Percentiles rank a stretch among this genome's conserved stretches.
phyloP scores from a whole-genome alignment of 495 filamentous ascomycete species.

The Amphirosellinia nigrospora region DNA sequence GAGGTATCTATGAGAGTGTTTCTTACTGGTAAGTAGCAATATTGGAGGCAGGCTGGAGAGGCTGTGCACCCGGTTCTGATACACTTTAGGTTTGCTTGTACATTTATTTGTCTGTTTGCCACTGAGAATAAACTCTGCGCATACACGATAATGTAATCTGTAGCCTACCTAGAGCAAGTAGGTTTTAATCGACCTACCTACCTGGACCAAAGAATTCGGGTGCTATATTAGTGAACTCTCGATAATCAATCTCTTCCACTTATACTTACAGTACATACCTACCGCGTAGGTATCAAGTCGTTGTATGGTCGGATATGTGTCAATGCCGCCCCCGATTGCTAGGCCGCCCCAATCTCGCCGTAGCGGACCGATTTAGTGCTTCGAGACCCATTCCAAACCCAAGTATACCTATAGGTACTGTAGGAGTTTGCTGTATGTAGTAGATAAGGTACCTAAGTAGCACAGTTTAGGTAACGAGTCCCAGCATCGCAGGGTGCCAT shows the following conservation, averaged over 20 bases:
- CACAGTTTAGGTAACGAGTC: not conserved
- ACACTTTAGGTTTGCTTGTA: not conserved
- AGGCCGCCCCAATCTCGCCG: slow-evolving; percentile 10
- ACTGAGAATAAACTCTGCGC: not conserved
- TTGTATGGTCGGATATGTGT: not conserved
- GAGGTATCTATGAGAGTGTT: not conserved
- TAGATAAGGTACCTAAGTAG: not conserved
- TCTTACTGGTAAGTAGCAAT: no score
- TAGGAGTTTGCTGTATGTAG: no score
- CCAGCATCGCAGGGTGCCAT: not conserved
- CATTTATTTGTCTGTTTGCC: not conserved
- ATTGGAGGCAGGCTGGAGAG: slow-evolving; percentile 1
- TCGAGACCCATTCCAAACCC: not conserved
- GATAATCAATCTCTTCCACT: not conserved
- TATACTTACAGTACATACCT: no score
- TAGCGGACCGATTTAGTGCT: slow-evolving; percentile 9
- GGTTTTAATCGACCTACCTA: no score
- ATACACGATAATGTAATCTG: no score
- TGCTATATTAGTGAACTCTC: not conserved
- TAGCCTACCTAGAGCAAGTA: no score
- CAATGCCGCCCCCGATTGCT: not conserved
- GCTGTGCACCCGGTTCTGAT: slow-evolving; percentile 8
- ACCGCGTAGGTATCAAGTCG: not conserved
- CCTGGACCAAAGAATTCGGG: not conserved
- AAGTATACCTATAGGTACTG: no score